Conservation (phyloP, 1,284 basidiomycete species). For the Sphaerobolus stellatus region DNA sequence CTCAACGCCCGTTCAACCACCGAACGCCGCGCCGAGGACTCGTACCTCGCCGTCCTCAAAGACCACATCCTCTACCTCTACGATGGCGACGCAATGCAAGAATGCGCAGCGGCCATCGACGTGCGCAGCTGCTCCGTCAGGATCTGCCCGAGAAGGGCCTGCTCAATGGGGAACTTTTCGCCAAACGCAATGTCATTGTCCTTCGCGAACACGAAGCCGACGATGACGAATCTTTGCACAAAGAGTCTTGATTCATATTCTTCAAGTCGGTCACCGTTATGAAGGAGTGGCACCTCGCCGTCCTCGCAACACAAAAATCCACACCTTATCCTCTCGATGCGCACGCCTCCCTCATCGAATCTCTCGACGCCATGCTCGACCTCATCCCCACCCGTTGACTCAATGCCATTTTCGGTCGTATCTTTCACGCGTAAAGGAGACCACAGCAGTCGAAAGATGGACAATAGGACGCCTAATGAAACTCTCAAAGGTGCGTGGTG, state of each 20-base stretch:
- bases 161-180: slow-evolving; percentile 83
- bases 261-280: slow-evolving; percentile 80
- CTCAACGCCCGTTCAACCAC: slow-evolving; percentile 75
- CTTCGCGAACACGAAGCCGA: slow-evolving; percentile 44
- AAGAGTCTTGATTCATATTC: slow-evolving; percentile 87
- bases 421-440: slow-evolving; percentile 94
- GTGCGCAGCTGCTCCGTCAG: slow-evolving; percentile 71
- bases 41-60: slow-evolving; percentile 87
- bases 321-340: slow-evolving; percentile 70
- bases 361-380: slow-evolving; percentile 89
- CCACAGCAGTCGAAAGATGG: slow-evolving; percentile 75
- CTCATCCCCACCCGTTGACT: slow-evolving; percentile 97
- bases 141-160: slow-evolving; percentile 65
- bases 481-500: slow-evolving; percentile 70
- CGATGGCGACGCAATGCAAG: slow-evolving; percentile 83
- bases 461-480: slow-evolving; percentile 91
- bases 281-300: slow-evolving; percentile 95
- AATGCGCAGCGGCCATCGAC: slow-evolving; percentile 84
- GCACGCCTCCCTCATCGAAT: slow-evolving; percentile 85
- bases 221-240: slow-evolving; percentile 49
- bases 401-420: slow-evolving; percentile 87
- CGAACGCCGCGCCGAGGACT: slow-evolving; percentile 78
- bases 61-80: slow-evolving; percentile 87
- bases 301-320: slow-evolving; percentile 69
- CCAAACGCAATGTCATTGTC: slow-evolving; percentile 83